These are phyloP conservation scores for Botrytis galanthina DNA, from an alignment of 2,329 filamentous ascomycete genomes.

Conservation along the genomic window DNA sequence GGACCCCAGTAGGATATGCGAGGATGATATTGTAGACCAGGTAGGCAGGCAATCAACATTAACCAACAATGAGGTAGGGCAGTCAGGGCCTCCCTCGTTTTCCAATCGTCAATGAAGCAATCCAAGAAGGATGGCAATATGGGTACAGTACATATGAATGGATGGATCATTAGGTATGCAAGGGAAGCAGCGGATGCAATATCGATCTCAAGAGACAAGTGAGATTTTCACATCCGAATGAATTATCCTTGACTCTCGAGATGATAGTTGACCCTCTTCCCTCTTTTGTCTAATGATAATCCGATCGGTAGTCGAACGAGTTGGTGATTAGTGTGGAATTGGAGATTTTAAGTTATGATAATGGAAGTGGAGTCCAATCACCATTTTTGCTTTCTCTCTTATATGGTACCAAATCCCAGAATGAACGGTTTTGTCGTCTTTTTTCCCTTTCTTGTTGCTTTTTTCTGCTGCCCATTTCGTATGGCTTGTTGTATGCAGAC, in stretches of 20 bases:
- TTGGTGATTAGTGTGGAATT: slow-evolving; percentile 3
- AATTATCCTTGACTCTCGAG: slow-evolving; percentile 6
- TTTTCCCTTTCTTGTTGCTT: background rate
- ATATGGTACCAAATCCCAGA: background rate
- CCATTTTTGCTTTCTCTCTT: background rate
- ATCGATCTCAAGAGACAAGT: background rate
- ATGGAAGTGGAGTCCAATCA: background rate
- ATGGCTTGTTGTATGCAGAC: background rate
- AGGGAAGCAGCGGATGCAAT: background rate
- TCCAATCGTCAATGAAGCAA: background rate
- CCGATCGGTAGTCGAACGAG: slow-evolving; percentile 17
- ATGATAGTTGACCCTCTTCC: slow-evolving; percentile 13
- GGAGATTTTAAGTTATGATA: slow-evolving; percentile 26
- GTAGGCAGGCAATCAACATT: slow-evolving; percentile 11
- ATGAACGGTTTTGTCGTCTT: background rate
- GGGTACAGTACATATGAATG: slow-evolving; percentile 2
- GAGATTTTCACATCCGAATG: slow-evolving; percentile 2
- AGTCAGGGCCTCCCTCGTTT: background rate
- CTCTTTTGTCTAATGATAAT: slow-evolving; percentile 21
- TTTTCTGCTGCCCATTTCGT: background rate
- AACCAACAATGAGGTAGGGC: background rate
- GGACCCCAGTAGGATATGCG: slow-evolving; percentile 16
- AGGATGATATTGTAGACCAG: slow-evolving; percentile 7
- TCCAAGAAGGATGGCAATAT: background rate
- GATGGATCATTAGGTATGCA: background rate